Conservation (phyloP, 306 rosid genomes). For the Hippophae gyantsensis region DNA sequence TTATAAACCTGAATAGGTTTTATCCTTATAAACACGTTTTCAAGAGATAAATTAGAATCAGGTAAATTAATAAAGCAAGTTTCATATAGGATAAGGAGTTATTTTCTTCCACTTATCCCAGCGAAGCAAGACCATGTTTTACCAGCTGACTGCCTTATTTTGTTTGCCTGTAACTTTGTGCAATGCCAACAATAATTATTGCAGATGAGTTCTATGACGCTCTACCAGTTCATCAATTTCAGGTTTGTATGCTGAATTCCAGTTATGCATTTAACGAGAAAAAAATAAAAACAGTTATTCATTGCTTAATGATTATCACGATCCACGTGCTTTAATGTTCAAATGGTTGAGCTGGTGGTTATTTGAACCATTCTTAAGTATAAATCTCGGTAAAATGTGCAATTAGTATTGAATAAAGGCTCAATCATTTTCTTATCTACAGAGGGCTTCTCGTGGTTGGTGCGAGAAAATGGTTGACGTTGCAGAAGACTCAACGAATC, state of each 20-base stretch:
- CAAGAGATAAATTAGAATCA: too few relatives aligned
- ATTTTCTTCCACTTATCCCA: conserved; percentile 4
- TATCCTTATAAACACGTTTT: too few relatives aligned
- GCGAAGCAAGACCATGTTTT: too few relatives aligned
- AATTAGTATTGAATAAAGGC: too few relatives aligned
- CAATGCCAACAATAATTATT: conserved; percentile 74
- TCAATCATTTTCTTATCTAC: conserved; percentile 2
- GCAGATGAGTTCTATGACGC: conserved; percentile 97
- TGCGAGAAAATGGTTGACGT: conserved; percentile 86
- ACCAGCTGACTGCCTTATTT: not conserved
- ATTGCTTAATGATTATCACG: not conserved
- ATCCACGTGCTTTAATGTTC: not conserved
- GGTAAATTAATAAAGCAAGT: too few relatives aligned
- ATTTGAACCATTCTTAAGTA: too few relatives aligned
- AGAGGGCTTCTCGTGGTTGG: conserved; percentile 87
- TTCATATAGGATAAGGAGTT: conserved; percentile 73
- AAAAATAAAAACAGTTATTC: too few relatives aligned
- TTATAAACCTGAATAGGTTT: too few relatives aligned
- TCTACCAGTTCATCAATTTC: conserved; percentile 89
- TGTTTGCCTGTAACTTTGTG: conserved; percentile 12
- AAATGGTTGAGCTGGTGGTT: not conserved
- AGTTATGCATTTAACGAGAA: not conserved
- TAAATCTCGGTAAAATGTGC: too few relatives aligned
- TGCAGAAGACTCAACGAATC: conserved; percentile 68
- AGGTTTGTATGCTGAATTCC: conserved; percentile 33